These are phyloP conservation scores for Exobasidium cylindrosporum DNA, from an alignment of 1,284 basidiomycete species.

Conservation along the genomic window DNA sequence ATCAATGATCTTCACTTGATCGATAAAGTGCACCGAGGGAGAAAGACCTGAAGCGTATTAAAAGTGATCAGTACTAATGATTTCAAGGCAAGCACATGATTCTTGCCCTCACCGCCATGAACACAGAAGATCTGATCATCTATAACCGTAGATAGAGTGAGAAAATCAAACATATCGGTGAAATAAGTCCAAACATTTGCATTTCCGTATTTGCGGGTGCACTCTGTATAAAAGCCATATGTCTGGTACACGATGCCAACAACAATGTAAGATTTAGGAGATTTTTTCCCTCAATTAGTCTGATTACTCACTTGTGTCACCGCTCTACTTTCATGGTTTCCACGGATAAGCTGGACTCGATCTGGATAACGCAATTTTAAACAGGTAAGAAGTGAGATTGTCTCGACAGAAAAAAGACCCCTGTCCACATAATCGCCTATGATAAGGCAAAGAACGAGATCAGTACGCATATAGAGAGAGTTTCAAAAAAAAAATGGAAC, in stretches of 20 bases:
- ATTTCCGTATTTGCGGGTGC: conserved; percentile 87
- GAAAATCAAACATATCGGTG: conserved; percentile 99
- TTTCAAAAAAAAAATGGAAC: neutral
- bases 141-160: conserved; percentile 95
- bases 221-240: conserved; percentile 99
- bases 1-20: conserved; percentile 99
- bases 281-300: too few species aligned
- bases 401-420: conserved; percentile 95
- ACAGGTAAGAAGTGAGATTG: conserved; percentile 93
- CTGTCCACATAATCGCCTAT: conserved; percentile 96
- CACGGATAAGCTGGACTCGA: conserved; percentile 91
- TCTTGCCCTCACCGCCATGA: conserved; percentile 66
- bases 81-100: neutral
- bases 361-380: conserved; percentile 96
- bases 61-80: neutral
- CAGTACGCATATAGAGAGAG: neutral
- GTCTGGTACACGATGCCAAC: too few species aligned
- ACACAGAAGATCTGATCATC: conserved; percentile 99
- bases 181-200: conserved; percentile 98
- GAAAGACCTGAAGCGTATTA: conserved; percentile 64
- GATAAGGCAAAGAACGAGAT: conserved; percentile 8
- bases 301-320: conserved; percentile 99
- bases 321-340: conserved; percentile 96
- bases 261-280: neutral
- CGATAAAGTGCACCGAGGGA: conserved; percentile 96